phyloP scores from a whole-genome alignment of 2,329 filamentous ascomycete genomes.

The Proliferodiscus dingleyae region DNA sequence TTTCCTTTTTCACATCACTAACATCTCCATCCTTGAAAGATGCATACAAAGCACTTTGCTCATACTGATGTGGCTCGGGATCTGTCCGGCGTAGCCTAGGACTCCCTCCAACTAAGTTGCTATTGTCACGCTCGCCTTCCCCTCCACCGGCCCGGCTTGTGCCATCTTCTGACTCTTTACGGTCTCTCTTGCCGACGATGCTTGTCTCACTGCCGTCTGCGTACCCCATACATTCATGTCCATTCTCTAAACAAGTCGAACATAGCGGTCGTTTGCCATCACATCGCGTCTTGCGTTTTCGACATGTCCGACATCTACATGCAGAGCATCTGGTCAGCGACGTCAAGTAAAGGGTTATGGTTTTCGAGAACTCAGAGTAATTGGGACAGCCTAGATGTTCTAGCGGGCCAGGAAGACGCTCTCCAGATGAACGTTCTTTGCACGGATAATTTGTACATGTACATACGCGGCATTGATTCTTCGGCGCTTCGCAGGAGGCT shows the following conservation, averaged over 20 bases:
- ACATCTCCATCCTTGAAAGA: constrained; percentile 3
- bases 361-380: no score
- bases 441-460: no score
- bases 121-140: no score
- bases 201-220: constrained; percentile 33
- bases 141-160: no score
- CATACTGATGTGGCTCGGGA: constrained; percentile 4
- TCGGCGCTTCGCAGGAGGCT: constrained; percentile 72
- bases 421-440: no score
- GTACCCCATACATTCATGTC: constrained; percentile 65
- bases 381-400: no score
- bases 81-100: constrained; percentile 1
- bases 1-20: background rate
- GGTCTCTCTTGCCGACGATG: constrained; percentile 11
- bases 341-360: no score
- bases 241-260: constrained; percentile 68
- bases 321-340: background rate
- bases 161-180: constrained; percentile 28
- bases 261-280: constrained; percentile 68
- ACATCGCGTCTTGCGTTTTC: constrained; percentile 71
- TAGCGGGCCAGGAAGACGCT: no score
- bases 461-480: constrained; percentile 75
- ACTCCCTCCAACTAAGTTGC: background rate
- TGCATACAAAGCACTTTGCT: constrained; percentile 1
- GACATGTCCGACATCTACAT: constrained; percentile 65